Evolutionary conservation across 1,284 basidiomycete genomes (phyloP), one percentile per base, ranked within the genome.

Genomic region (Meripilus lineatus): DNA sequence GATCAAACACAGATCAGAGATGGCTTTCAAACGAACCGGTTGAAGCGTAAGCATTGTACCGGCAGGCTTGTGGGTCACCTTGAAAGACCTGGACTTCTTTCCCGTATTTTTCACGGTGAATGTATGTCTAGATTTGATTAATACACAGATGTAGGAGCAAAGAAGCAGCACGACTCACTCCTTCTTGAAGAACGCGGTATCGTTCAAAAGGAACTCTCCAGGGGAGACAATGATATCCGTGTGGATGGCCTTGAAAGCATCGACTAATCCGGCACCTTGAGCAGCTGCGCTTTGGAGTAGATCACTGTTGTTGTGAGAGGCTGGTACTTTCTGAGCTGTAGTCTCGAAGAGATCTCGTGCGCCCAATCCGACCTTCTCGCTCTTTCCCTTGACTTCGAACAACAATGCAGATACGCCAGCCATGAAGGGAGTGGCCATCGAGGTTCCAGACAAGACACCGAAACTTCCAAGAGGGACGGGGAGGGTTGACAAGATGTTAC

Each of bases 321-420:
- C 62, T 1, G 65, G 57, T 6, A 85, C 61, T 4, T 67, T 62
- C 32, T 69, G 58, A 7, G 81, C 74, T 1, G 84, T 83, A 13
- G 74, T 75, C 61, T 85, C 69, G 49, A 89, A 75, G 10, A 84
- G 51, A 36, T 68, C 65, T 36, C 76, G 66, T 10, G 28, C 28
- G n/a, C 28, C 28, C 8, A n/a, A 10, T 10, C 28, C 28, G 23
- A 71, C 70, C 14, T 56, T 58, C 7, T 60, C 53, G 8, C 62
- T 61, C 45, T 69, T 72, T 20, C 79, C 76, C 57, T 74, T 76
- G 24, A 69, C 73, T 20, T 71, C 60, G 36, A 88, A 68, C 41
- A 84, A 69, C 3, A 89, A 69, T 2, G 84, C 86, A 13, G 78
- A 70, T 32, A 74, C 71, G 8, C 84, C 86, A 3, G 85, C 77